Base-by-base conservation (phyloP, 768 basidiomycete genomes). In the Tephrocybe rancida region DNA sequence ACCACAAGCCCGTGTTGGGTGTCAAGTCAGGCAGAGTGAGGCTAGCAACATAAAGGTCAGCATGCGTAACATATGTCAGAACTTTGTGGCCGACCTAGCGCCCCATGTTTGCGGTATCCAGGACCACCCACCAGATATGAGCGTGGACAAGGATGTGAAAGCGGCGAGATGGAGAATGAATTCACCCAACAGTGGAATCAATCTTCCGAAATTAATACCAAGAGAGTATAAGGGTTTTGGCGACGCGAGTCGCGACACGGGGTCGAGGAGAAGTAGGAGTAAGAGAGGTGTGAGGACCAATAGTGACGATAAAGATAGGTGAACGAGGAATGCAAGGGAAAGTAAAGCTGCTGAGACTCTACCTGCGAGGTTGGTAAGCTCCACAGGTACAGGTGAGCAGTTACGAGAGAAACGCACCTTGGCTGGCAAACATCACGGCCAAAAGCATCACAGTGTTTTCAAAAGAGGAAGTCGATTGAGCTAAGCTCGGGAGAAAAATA, bases 1-100 rank as follows among this genome's bases (percentile, higher is more conserved):
- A 98, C 90, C 94, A 94, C 25, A 98, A 72, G 1, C 97, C 96
- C 3, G 91, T 85, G 61, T 95, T 98, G 0, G 97, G 96, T 8
- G 93, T 95, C 57, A 98, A 71, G 66, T 97, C 95, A 1, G 90
- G 89, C 8, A 97, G 82, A 18, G 81, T 82, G 21, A 97, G 63
- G 42, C 95, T 98, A 60, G 42, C 22, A n/a, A n/a, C 25, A 21
- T 39, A 19, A 34, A 49, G 45, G 26, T 57, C 8, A 59, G 43
- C 39, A 35, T n/a, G 41, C 30, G 44, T n/a, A 45, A 3, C 26
- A 21, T 6, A 39, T 13, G 11, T 18, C 14, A 21, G 29, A 26
- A 25, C 22, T 3, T 37, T 22, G 4, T 14, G 41, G 72, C 82
- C 65, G 64, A 95, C 94, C 82, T 86, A 47, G 90, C 86, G 14